Percentiles rank a stretch among this genome's conserved stretches.
Evolutionary conservation across 805 yeast species (phyloP).

Genomic region (Candida odintsovae): DNA sequence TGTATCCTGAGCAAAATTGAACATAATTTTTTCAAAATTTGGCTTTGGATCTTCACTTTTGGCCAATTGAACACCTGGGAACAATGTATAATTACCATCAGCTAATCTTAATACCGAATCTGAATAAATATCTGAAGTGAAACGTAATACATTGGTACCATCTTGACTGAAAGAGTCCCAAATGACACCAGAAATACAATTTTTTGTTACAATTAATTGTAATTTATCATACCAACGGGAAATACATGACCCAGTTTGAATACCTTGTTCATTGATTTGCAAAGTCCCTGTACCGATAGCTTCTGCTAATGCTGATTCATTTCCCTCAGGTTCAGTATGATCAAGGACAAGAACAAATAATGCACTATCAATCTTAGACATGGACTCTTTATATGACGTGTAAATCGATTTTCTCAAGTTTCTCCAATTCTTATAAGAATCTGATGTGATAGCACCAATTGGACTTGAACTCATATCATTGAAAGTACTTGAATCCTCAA

Average conservation of each 20-base stretch:
- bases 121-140: conserved; percentile 84
- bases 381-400: conserved; percentile 30
- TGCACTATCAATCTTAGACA: conserved; percentile 61
- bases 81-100: conserved; percentile 47
- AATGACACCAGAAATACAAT: conserved; percentile 84
- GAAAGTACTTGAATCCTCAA: conserved; percentile 57
- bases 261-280: conserved; percentile 61
- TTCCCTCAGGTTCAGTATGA: conserved; percentile 55
- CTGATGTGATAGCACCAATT: conserved; percentile 84
- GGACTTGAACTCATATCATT: conserved; percentile 65
- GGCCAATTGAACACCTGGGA: conserved; percentile 28
- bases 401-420: conserved; percentile 50
- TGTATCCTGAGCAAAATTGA: conserved; percentile 32
- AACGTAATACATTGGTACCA: conserved; percentile 85
- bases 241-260: conserved; percentile 88
- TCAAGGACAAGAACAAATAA: conserved; percentile 78
- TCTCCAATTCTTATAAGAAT: conserved; percentile 81
- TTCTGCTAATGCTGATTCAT: conserved; percentile 29
- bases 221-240: conserved; percentile 89
- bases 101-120: conserved; percentile 86
- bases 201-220: conserved; percentile 77
- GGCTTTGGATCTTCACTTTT: conserved; percentile 12
- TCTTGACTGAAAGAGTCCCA: conserved; percentile 91
- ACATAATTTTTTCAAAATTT: conserved; percentile 24
- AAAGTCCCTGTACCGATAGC: conserved; percentile 82